These are phyloP conservation scores for Aristolochia fimbriata DNA, from an alignment of 164 flowering plant genomes.

Conservation along the genomic window DNA sequence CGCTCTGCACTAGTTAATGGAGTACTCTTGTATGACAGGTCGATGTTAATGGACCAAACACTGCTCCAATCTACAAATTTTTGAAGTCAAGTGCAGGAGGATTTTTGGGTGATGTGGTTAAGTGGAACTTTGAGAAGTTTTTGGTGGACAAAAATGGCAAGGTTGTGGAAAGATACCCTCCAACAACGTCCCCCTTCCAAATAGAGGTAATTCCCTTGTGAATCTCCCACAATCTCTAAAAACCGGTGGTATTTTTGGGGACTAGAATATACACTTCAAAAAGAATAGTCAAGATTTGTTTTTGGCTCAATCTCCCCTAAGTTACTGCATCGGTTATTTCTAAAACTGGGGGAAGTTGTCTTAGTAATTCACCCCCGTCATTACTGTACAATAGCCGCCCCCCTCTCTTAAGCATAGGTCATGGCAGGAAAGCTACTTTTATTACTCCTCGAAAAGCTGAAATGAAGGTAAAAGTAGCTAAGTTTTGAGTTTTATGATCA, in stretches of 20 bases:
- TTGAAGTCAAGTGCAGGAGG: conserved; percentile 80
- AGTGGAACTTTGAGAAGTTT: conserved; percentile 98
- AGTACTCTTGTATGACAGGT: conserved; percentile 27
- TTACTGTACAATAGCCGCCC: too few relatives aligned
- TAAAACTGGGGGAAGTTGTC: not conserved
- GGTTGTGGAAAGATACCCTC: conserved; percentile 81
- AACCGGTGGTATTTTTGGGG: not conserved
- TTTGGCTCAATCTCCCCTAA: not conserved
- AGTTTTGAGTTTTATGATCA: not conserved
- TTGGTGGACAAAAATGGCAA: conserved; percentile 82
- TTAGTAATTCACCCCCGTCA: too few relatives aligned
- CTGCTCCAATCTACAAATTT: conserved; percentile 87
- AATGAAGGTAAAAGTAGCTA: not conserved
- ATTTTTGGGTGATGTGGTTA: conserved; percentile 71
- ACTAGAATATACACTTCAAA: too few relatives aligned
- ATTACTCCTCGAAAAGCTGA: too few relatives aligned
- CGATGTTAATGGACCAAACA: conserved; percentile 84
- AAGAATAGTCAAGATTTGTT: too few relatives aligned
- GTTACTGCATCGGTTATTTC: not conserved
- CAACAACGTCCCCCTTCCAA: conserved; percentile 83
- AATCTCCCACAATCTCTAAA: not conserved
- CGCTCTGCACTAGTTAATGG: not conserved
- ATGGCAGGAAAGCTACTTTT: too few relatives aligned
- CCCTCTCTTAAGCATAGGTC: too few relatives aligned
- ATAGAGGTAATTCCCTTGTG: conserved; percentile 56